phyloP scores from a whole-genome alignment of 306 rosid species.

The Adenanthera pavonina region DNA sequence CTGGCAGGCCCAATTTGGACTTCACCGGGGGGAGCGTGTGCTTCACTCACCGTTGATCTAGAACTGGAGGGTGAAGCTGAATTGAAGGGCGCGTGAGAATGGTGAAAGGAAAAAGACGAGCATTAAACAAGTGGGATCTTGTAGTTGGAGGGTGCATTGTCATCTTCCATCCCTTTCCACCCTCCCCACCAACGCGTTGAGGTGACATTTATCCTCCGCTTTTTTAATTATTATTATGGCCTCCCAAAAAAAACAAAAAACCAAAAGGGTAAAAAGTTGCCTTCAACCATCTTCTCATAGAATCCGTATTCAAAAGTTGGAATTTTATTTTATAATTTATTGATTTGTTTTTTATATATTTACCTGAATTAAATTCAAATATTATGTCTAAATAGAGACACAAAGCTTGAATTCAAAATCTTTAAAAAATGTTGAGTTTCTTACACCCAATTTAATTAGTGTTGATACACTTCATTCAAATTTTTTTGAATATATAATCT shows the following conservation, averaged over 20 bases:
- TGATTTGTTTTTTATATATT: too few relatives aligned
- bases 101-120: neutral
- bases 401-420: too few relatives aligned
- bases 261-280: neutral
- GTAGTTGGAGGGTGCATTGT: conserved; percentile 44
- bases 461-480: too few relatives aligned
- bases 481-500: too few relatives aligned
- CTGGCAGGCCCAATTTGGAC: conserved; percentile 43
- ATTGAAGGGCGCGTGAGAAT: neutral
- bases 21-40: neutral
- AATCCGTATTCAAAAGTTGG: too few relatives aligned
- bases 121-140: conserved; percentile 56
- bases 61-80: neutral
- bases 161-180: conserved; percentile 43
- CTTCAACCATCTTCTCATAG: conserved; percentile 1
- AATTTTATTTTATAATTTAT: too few relatives aligned
- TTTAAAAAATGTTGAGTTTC: too few relatives aligned
- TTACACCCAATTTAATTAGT: too few relatives aligned
- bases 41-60: conserved; percentile 1
- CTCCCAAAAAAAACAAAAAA: neutral
- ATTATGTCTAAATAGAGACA: too few relatives aligned
- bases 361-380: too few relatives aligned
- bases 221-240: neutral
- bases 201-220: conserved; percentile 50
- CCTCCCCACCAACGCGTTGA: conserved; percentile 50